Percentiles rank a stretch among this genome's conserved stretches.
Evolutionary conservation across 2,329 filamentous ascomycete species (phyloP).

Genomic region (Fusarium ramigenum): DNA sequence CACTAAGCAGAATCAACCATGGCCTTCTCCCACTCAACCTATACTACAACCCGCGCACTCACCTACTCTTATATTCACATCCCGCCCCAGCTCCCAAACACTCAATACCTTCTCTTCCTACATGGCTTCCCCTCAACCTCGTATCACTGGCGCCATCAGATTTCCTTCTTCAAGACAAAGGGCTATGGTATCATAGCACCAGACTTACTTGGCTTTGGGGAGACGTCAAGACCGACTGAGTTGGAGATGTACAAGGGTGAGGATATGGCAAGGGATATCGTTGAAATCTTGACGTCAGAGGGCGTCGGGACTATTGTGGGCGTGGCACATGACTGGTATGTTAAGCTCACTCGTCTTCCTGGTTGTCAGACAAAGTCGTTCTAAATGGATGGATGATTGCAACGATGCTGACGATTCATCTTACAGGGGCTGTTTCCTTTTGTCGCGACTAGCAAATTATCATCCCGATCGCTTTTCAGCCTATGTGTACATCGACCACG

Average conservation of each 20-base stretch:
- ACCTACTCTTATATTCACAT: not conserved
- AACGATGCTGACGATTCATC: accelerated
- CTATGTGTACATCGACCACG: not conserved
- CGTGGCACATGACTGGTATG: not conserved
- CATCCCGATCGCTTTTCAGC: not conserved
- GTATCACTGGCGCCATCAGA: not conserved
- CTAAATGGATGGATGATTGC: accelerated
- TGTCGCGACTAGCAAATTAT: not conserved
- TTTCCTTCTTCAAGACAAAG: not conserved
- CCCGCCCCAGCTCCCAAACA: not conserved
- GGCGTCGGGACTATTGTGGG: accelerated
- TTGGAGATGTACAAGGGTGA: not conserved
- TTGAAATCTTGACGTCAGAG: not conserved
- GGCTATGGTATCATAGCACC: not conserved
- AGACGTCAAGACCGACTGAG: not conserved
- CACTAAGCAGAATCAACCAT: not conserved
- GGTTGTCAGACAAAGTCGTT: accelerated
- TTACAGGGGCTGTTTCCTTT: not conserved
- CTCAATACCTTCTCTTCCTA: not conserved
- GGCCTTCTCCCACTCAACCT: not conserved
- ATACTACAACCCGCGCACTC: not conserved
- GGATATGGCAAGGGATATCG: not conserved
- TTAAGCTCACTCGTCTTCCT: accelerated
- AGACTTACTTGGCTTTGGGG: not conserved
- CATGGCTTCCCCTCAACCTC: not conserved